A percentile compares a stretch with the other conserved stretches of the same genome.
Evolutionary conservation across 768 basidiomycete genomes (phyloP).

Genomic region (Agaricus blazei): DNA sequence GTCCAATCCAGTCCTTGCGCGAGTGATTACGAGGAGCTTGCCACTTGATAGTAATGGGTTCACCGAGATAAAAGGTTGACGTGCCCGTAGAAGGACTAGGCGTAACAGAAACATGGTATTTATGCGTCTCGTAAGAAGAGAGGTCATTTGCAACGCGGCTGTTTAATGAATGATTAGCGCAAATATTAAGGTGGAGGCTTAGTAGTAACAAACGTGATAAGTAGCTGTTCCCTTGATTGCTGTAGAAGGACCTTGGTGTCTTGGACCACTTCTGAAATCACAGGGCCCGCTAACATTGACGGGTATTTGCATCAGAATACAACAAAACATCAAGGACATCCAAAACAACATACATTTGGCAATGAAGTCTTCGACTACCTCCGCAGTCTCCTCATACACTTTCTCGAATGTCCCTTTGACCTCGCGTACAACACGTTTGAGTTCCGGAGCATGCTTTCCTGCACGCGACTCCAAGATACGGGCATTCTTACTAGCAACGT

Average conservation of each 20-base stretch:
- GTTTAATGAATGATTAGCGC: neutral
- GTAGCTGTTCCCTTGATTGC: conserved; percentile 84
- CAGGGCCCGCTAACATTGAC: conserved; percentile 65
- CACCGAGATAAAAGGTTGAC: conserved; percentile 81
- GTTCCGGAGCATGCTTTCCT: conserved; percentile 77
- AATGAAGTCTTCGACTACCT: conserved; percentile 90
- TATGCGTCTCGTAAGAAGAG: conserved; percentile 70
- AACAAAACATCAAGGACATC: conserved; percentile 1
- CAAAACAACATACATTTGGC: conserved; percentile 66
- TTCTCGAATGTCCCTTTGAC: conserved; percentile 94
- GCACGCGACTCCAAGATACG: conserved; percentile 70
- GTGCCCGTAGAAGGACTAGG: conserved; percentile 43
- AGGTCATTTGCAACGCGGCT: conserved; percentile 82
- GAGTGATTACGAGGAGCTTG: conserved; percentile 83
- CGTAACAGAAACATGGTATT: conserved; percentile 68
- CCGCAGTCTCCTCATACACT: conserved; percentile 91
- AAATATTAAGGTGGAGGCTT: neutral
- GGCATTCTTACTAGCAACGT: conserved; percentile 80
- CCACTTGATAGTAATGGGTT: conserved; percentile 85
- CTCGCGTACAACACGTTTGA: conserved; percentile 75
- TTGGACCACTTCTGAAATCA: conserved; percentile 82
- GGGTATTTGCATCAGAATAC: conserved; percentile 8
- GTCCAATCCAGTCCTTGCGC: conserved; percentile 92
- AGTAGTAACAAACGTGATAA: conserved; percentile 72
- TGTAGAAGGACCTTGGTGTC: conserved; percentile 90